Base-by-base conservation (phyloP, 768 basidiomycete genomes). In the Trametes punicea region DNA sequence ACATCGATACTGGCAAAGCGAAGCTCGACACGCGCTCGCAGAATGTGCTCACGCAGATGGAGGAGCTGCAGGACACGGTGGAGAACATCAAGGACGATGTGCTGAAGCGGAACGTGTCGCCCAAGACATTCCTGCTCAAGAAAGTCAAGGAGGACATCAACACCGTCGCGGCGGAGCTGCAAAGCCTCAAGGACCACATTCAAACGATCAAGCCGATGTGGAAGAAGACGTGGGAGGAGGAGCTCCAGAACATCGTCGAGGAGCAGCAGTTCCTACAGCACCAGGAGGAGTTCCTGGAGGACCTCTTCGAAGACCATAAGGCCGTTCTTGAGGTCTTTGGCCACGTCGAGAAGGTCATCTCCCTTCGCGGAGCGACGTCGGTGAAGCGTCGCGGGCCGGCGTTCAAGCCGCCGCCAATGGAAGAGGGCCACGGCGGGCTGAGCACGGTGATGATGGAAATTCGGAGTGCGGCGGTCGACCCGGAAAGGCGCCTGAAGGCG, bases 201-300 rank as follows among this genome's bases (percentile, higher is more conserved):
- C 82, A 85, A 63, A 88, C 90, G 10, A 81, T 95, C 65, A 93
- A 89, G 66, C 93, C 96, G 39, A 92, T 91, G 81, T 99, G 96
- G 96, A 91, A 95, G 78, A 93, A 95, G 80, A 98, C 94, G 18
- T 99, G 96, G 96, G 90, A 91, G 66, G 86, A 92, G 67, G 96
- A 99, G 74, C 70, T 99, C 68, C 89, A 93, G 77, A 92, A 93
- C 62, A 94, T 99, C 53, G 89, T 98, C 55, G 94, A 97, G 69
- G 96, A 99, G 70, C 95, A 99, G 69, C 90, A 94, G 63, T 90
- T 97, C 75, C 74, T 98, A 57, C 84, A 82, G 7, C 90, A 97
- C 66, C 95, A 98, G 70, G 91, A 95, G 68, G 93, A 94, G 70
- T 82, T 99, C 69, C 76, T 96, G 55, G 77, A 76, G 46, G 96